Evolutionary conservation across 257 asterid species (phyloP).

Genomic region (Fraxinus excelsior): DNA sequence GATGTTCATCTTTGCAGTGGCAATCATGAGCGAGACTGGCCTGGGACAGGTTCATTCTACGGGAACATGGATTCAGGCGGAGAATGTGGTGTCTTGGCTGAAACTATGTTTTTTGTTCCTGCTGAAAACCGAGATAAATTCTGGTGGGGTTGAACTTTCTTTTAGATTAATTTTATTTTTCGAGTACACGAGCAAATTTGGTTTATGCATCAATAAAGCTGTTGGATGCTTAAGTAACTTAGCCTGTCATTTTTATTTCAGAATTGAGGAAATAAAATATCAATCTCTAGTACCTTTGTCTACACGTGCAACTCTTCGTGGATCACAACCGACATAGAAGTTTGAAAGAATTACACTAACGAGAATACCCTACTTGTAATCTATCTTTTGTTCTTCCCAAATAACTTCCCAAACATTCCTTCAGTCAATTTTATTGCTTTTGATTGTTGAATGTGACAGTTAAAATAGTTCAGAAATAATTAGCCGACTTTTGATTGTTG

Average conservation of each 20-base stretch:
- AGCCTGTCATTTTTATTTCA: no score
- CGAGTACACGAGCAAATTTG: neutral
- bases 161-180: constrained; percentile 1
- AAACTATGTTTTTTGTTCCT: constrained; percentile 81
- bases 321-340: no score
- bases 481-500: neutral
- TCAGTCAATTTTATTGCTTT: no score
- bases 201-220: neutral
- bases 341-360: neutral
- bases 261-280: no score
- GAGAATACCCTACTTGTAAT: no score
- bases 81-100: constrained; percentile 89
- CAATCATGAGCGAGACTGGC: constrained; percentile 99
- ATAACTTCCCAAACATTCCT: no score
- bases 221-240: neutral
- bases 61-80: constrained; percentile 82
- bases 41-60: constrained; percentile 83
- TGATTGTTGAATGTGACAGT: neutral
- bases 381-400: no score
- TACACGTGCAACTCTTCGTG: neutral
- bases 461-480: neutral
- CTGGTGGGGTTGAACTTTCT: constrained; percentile 48
- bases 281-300: neutral
- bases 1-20: constrained; percentile 57
- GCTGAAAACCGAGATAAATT: constrained; percentile 91